A percentile compares a stretch with the other conserved stretches of the same genome.
phyloP scores from a whole-genome alignment of 2,329 filamentous ascomycete species.

The Scedosporium aurantiacum region DNA sequence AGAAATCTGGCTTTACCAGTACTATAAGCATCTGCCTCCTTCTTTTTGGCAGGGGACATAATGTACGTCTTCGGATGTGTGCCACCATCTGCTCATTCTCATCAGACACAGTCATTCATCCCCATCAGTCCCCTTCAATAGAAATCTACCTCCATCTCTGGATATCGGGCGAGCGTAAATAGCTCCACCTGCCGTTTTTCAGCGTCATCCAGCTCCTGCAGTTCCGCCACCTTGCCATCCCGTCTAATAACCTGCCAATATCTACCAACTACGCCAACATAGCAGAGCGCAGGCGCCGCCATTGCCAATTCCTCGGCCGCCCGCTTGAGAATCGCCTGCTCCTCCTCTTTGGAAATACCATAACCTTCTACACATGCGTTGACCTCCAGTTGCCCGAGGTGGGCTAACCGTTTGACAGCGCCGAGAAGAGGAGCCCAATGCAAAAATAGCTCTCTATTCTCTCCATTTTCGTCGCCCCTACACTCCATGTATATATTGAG shows the following conservation, averaged over 20 bases:
- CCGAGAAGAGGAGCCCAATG: not conserved
- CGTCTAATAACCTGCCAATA: not conserved
- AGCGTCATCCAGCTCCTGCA: not conserved
- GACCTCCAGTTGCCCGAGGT: not conserved
- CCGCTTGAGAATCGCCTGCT: not conserved
- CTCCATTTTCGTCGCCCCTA: not conserved
- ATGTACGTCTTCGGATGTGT: too few relatives aligned
- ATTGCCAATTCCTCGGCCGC: not conserved
- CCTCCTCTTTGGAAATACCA: not conserved
- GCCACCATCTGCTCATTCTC: not conserved
- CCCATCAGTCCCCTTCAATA: not conserved
- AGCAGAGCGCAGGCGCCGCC: not conserved
- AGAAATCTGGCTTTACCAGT: not conserved
- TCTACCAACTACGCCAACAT: not conserved
- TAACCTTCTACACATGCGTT: not conserved
- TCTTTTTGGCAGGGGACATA: not conserved
- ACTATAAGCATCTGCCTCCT: not conserved
- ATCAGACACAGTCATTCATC: not conserved
- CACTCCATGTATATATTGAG: not conserved
- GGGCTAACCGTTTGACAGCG: not conserved
- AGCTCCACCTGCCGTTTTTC: not conserved
- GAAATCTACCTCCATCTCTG: not conserved
- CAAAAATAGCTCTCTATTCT: not conserved
- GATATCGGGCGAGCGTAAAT: not conserved
- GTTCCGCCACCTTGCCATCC: not conserved